Evolutionary conservation across 768 basidiomycete species (phyloP), one percentile per base, ranked within the genome.

Genomic region (Termitomyces sp.): DNA sequence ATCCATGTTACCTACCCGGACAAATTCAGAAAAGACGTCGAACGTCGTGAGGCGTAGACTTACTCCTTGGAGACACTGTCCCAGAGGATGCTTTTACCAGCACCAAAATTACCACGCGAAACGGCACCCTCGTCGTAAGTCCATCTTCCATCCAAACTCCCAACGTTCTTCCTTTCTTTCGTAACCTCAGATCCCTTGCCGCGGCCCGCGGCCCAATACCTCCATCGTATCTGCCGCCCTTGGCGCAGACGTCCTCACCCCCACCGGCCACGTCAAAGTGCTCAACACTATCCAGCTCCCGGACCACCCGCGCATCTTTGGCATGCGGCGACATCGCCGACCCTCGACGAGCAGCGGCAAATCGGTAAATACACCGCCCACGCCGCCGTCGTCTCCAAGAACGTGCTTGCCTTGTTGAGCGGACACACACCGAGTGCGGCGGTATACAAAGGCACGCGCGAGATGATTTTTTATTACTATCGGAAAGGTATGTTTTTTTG

Each of bases 321-420:
- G 88, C 86, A 0, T 74, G 69, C 2, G 87, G 87, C 1, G 87
- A 90, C 62, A 74, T 83, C 55, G 77, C 83, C 54, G 81, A 84
- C 35, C n/a, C 83, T 78, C 73, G 52, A 68, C 0, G 87, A 87
- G 64, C 81, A 87, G 67, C 87, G 87, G 62, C 83, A 75, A 51
- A 65, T 67, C 3, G 64, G 55, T 12, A 87, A 87, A 64, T 70
- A 70, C 1, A 19, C 45, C 2, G 62, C 60, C 6, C 87, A 88
- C 55, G 74, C 70, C 0, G 57, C 58, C 5, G 57, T 85, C 43
- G 69, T 82, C 38, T 70, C 69, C 1, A 67, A 71, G 32, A 88
- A 89, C 57, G 65, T 86, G 17, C 30, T 81, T 0, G 64, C 67
- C 26, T 62, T 79, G 48, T 66, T 85, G 35, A 64, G 63, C 9